Evolutionary conservation across 495 filamentous ascomycete genomes (phyloP), one percentile per base, ranked within the genome.

Genomic region (Peziza echinospora): DNA sequence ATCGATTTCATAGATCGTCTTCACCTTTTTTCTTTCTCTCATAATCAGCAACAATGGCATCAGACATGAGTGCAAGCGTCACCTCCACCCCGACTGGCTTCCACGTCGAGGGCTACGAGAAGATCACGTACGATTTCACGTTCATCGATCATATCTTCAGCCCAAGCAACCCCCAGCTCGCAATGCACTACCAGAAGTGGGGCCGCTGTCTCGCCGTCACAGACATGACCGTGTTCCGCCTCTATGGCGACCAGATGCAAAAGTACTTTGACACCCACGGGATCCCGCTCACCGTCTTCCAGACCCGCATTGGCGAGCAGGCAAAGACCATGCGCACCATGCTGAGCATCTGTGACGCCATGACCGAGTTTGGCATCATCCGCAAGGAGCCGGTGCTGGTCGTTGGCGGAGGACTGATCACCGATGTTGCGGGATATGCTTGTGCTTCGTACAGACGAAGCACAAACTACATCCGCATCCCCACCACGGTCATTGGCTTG

Each of bases 371-470:
- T 51, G 75, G 75, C n/a, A 70, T 76, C 40, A 68, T 68, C 42
- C 65, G 73, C 28, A 76, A 73, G 68, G 73, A 76, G 52, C 74
- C 73, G 11, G 72, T 78, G 2, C 57, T 77, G n/a, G 72, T 76
- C 21, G 67, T 77, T 54, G 75, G 75, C 21, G 74, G 75, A 26
- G 74, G 75, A 21, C 64, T 78, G 21, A 71, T 75, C 13, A 78
- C 75, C 24, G 75, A 78, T 58, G 72, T 77, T 61, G 72, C 71
- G 55, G 75, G 76, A 66, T 79, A 76, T 56, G 75, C 75, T 8
- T 73, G 70, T 57, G 68, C 69, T 30, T 61, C 70, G 5, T 73
- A 73, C 53, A 63, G 69, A 34, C 62, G 69, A 47, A 69, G 67
- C 49, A 71, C 70, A 37, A 69, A 68, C 47, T 72, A 65, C 63